These are phyloP conservation scores for Antrodiella citrinella DNA, from an alignment of 768 basidiomycete genomes.

Conservation along the genomic window DNA sequence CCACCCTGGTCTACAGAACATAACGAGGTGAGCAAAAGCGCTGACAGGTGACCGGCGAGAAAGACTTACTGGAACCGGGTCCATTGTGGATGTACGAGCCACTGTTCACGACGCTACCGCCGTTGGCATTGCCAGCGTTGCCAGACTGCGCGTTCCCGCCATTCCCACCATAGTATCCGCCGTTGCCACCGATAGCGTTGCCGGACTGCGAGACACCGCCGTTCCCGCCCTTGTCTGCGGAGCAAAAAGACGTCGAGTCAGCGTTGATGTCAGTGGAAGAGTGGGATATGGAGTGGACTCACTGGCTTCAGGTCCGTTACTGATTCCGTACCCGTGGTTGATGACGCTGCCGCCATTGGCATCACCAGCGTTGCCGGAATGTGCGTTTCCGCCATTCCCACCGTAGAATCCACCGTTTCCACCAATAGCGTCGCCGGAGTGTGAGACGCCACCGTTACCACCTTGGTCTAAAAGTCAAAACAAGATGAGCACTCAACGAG, in stretches of 20 bases:
- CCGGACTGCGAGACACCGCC: constrained; percentile 1
- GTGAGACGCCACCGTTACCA: not conserved
- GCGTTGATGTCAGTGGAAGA: not conserved
- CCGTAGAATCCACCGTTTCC: constrained; percentile 1
- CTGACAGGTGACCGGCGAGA: not conserved
- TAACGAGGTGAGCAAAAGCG: not conserved
- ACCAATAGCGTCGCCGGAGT: not conserved
- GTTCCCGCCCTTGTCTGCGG: constrained; percentile 1
- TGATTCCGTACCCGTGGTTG: not conserved
- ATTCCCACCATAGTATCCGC: not conserved
- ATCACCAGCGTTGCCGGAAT: not conserved
- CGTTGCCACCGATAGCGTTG: not conserved
- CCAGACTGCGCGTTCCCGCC: not conserved
- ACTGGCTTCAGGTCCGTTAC: not conserved
- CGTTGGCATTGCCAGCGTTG: constrained; percentile 1
- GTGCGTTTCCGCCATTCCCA: constrained; percentile 2
- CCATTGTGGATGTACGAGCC: not conserved
- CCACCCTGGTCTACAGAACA: not conserved
- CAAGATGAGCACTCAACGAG: no score
- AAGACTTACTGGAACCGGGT: not conserved
- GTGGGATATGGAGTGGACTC: not conserved
- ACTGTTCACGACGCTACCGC: not conserved
- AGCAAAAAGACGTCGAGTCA: no score
- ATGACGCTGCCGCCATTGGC: constrained; percentile 4
- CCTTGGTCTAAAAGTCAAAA: not conserved